Evolutionary conservation across 345 rosid species (phyloP), one percentile per base, ranked within the genome.

Genomic region (Durio zibethinus): DNA sequence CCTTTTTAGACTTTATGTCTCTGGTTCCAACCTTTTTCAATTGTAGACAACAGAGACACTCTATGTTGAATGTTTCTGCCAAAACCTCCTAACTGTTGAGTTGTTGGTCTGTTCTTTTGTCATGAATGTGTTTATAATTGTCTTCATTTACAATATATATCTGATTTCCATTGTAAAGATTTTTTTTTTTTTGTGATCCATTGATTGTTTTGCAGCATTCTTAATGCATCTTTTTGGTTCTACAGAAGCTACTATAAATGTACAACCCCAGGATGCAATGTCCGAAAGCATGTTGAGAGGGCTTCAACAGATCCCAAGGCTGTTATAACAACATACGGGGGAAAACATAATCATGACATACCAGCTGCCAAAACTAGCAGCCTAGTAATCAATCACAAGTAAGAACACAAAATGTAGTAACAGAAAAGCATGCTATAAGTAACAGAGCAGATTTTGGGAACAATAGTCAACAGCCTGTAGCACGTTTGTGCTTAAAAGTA

Each of bases 211-310:
- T 18, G 27, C 11, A 50, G 10, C 61, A 71, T 38, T 73, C 29
- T 11, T 64, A 59, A 54, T 48, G 48, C 7, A 14, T 53, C 18
- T 48, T 80, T 43, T 40, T 12, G 10, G 16, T 36, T 67, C 52
- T 74, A 59, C 87, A 94, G 98, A 90, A 94, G 98, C 82, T 94
- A 93, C 83, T 94, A 94, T 77, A 93, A 93, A 84, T 93, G 98
- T 82, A 93, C 98, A 21, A 89, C 95, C 61, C 83, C 78, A 0
- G 94, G 91, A 74, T 94, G 98, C 73, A 88, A 90, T 12, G 97
- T 93, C 52, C 89, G 98, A 29, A 94, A 94, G 86, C 98, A 90
- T 15, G 98, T 94, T 40, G 98, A 94, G 85, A 89, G 98, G 81
- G 93, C 98, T 78, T 89, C 97, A 10, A 80, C 88, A 10, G 98